Base-by-base conservation (phyloP, 225 moss, liverwort and hornwort genomes). In the Pseudisothecium myosuroides region DNA sequence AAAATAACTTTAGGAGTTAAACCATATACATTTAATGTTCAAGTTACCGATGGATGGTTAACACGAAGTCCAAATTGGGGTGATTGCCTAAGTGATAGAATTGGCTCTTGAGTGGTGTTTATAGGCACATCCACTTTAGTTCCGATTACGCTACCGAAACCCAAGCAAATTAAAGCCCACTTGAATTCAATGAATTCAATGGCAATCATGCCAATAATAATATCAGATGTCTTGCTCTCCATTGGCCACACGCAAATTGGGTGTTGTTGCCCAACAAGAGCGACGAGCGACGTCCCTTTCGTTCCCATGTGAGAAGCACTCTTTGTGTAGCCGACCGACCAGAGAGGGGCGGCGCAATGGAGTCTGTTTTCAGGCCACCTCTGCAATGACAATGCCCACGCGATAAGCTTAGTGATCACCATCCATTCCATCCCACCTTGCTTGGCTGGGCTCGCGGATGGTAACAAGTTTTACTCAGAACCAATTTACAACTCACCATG, bases 311-410 rank as follows among this genome's bases (percentile, higher is more conserved):
- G 90, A 85, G 90, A 85, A 88, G 85, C 88, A 85, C 71, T 39
- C 82, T 82, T 82, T 12, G 71, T 76, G 11, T 77, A 90, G 69
- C 89, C 85, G 85, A 64, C 91, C 91, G 87, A 68, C 92, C 92
- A 92, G 17, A 50, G 62, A 56, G 90, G 92, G 92, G 82, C 71
- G 85, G 90, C 36, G 27, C 86, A 45, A 45, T 77, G 52, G 69
- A 54, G 68, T 69, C 29, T 54, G 41, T 41, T 82, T 69, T 68
- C 69, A 76, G 45, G 55, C 54, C 36, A 77, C 75, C 66, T n/a
- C 69, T 24, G 27, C 52, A 45, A 45, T 17, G 39, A 4, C 11
- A 0, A 28, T 10, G 43, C 28, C 45, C 43, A 72, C 28, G 2
- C 80, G 63, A 56, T 26, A 5, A 12, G 21, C 64, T 64, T 17